Conservation (phyloP, 2,329 filamentous ascomycete species). For the Fusarium lateritium region DNA sequence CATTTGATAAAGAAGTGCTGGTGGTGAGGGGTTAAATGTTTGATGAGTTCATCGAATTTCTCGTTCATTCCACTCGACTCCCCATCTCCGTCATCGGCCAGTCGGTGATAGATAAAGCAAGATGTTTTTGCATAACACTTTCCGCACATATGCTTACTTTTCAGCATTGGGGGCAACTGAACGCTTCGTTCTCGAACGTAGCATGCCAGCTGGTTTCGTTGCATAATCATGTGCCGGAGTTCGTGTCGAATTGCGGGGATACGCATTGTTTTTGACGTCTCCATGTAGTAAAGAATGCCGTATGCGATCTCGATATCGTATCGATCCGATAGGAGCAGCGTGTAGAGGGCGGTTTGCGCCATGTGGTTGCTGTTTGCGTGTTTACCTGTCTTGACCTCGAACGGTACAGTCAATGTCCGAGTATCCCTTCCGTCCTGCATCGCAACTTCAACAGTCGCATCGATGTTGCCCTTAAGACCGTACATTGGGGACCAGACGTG, state of each 20-base stretch:
- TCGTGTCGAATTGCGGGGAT: slow-evolving; percentile 90
- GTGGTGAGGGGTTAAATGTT: slow-evolving; percentile 81
- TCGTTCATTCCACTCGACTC: slow-evolving; percentile 85
- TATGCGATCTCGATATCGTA: slow-evolving; percentile 94
- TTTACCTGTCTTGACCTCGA: slow-evolving; percentile 96
- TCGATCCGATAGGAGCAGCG: slow-evolving; percentile 89
- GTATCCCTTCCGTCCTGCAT: slow-evolving; percentile 79
- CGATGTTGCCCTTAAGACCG: slow-evolving; percentile 96
- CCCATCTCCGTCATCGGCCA: slow-evolving; percentile 86
- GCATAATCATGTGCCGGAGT: slow-evolving; percentile 95
- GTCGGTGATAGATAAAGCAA: slow-evolving; percentile 94
- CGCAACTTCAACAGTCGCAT: slow-evolving; percentile 92
- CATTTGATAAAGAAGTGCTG: slow-evolving; percentile 93
- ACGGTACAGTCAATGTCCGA: slow-evolving; percentile 85
- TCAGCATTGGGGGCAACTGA: slow-evolving; percentile 88
- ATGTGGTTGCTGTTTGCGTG: slow-evolving; percentile 86
- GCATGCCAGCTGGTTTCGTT: slow-evolving; percentile 90
- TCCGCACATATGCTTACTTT: slow-evolving; percentile 84
- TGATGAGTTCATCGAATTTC: slow-evolving; percentile 85
- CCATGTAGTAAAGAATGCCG: slow-evolving; percentile 95
- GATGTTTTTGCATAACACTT: slow-evolving; percentile 91
- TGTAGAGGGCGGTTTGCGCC: slow-evolving; percentile 95
- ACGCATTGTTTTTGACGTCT: slow-evolving; percentile 86
- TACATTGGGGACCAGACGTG: slow-evolving; percentile 99
- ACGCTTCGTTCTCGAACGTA: slow-evolving; percentile 85